A percentile compares a stretch with the other conserved stretches of the same genome.
These are phyloP conservation scores for Pythium monospermum DNA, from an alignment of 352 stramenopile species.

Conservation along the genomic window DNA sequence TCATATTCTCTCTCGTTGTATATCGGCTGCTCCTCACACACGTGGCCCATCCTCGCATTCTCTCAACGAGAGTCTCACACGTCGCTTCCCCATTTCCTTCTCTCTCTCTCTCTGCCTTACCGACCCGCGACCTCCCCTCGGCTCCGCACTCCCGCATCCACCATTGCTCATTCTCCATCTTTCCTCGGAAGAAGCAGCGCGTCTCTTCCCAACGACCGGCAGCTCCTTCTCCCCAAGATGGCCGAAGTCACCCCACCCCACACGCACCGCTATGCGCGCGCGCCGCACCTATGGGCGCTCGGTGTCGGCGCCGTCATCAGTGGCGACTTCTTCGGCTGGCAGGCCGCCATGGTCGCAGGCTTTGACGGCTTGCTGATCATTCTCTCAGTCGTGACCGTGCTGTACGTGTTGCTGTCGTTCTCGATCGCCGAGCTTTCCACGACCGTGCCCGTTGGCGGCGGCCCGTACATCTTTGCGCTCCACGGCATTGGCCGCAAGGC, in stretches of 20 bases:
- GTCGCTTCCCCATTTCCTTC: background rate
- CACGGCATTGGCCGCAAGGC: slow-evolving; percentile 45
- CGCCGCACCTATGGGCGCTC: slow-evolving; percentile 60
- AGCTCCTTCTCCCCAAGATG: background rate
- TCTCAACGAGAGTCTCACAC: background rate
- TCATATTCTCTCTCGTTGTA: background rate
- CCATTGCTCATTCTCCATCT: slow-evolving; percentile 13
- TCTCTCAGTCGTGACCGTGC: slow-evolving; percentile 49
- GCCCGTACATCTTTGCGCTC: slow-evolving; percentile 63
- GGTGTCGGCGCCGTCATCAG: slow-evolving; percentile 62
- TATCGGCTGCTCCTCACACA: background rate
- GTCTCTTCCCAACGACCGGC: background rate
- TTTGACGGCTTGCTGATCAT: slow-evolving; percentile 63
- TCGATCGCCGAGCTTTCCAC: slow-evolving; percentile 70
- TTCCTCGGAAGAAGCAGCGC: background rate
- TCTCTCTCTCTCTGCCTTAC: background rate
- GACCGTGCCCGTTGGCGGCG: slow-evolving; percentile 48
- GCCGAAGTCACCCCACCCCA: background rate
- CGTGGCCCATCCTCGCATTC: background rate
- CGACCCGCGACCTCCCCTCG: background rate
- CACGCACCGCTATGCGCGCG: slow-evolving; percentile 50
- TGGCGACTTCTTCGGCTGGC: slow-evolving; percentile 73
- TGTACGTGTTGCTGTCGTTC: slow-evolving; percentile 69
- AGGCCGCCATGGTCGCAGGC: slow-evolving; percentile 51
- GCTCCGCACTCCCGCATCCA: background rate